These are phyloP conservation scores for Rhodomyrtus psidioides DNA, from an alignment of 441 rosid genomes.

Conservation along the genomic window DNA sequence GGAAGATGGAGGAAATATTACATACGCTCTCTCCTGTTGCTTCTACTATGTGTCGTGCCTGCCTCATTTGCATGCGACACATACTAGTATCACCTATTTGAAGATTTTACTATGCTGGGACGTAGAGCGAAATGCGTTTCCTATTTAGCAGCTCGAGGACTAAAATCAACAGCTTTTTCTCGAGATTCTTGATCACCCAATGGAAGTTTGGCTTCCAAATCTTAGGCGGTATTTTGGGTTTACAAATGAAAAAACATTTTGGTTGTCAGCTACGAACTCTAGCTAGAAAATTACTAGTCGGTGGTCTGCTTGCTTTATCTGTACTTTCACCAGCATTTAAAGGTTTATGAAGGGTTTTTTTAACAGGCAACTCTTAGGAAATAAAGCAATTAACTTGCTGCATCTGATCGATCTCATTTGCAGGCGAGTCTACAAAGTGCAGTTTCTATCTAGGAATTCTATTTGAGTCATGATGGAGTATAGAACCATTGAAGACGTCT, in stretches of 20 bases:
- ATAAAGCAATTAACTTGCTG: neutral
- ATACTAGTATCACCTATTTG: neutral
- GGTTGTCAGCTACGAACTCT: neutral
- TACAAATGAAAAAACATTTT: neutral
- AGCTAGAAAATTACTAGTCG: neutral
- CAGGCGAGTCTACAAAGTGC: neutral
- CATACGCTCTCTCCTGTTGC: neutral
- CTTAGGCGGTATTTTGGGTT: neutral
- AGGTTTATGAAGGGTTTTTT: too few relatives aligned
- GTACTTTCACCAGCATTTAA: neutral
- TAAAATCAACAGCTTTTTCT: neutral
- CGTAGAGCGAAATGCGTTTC: neutral
- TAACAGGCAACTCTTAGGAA: neutral
- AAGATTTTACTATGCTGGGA: neutral
- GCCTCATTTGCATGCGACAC: neutral
- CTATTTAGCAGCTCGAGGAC: neutral
- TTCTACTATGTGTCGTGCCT: neutral
- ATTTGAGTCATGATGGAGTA: neutral
- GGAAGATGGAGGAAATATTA: neutral
- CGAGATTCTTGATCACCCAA: neutral
- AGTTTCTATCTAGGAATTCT: neutral
- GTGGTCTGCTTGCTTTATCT: neutral
- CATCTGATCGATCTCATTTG: neutral
- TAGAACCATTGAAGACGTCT: neutral
- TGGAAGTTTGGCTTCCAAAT: neutral